phyloP scores from a whole-genome alignment of 305 asterid species.

The Solanum hybrid region DNA sequence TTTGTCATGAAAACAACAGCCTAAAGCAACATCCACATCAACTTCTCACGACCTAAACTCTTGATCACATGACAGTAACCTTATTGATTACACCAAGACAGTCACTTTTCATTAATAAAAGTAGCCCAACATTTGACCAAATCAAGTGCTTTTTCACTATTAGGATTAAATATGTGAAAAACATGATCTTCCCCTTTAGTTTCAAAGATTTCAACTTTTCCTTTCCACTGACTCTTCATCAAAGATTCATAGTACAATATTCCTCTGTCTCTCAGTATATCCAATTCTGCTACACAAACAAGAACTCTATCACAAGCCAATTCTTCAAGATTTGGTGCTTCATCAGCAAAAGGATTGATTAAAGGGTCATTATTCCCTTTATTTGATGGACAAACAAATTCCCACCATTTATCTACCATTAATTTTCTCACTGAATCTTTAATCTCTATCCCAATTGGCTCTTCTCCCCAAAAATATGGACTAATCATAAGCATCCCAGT shows the following conservation, averaged over 20 bases:
- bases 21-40: neutral
- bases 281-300: conserved; percentile 57
- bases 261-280: conserved; percentile 62
- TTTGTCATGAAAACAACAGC: neutral
- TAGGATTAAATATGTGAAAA: conserved; percentile 53
- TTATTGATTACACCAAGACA: neutral
- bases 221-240: conserved; percentile 38
- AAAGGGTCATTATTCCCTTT: conserved; percentile 50
- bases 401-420: conserved; percentile 75
- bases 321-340: conserved; percentile 15
- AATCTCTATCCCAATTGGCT: conserved; percentile 43
- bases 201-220: conserved; percentile 42
- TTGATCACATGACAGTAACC: neutral
- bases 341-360: conserved; percentile 53
- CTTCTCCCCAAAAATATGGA: conserved; percentile 73
- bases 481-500: conserved; percentile 43
- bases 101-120: conserved; percentile 29
- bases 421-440: conserved; percentile 36
- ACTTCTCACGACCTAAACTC: neutral
- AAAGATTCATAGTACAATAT: conserved; percentile 28
- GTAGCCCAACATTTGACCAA: conserved; percentile 30
- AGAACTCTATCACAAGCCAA: conserved; percentile 30
- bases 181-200: conserved; percentile 63
- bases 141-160: conserved; percentile 19
- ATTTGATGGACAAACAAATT: conserved; percentile 52